Evolutionary conservation across 495 filamentous ascomycete species (phyloP).

Genomic region (Xylaria sp.): DNA sequence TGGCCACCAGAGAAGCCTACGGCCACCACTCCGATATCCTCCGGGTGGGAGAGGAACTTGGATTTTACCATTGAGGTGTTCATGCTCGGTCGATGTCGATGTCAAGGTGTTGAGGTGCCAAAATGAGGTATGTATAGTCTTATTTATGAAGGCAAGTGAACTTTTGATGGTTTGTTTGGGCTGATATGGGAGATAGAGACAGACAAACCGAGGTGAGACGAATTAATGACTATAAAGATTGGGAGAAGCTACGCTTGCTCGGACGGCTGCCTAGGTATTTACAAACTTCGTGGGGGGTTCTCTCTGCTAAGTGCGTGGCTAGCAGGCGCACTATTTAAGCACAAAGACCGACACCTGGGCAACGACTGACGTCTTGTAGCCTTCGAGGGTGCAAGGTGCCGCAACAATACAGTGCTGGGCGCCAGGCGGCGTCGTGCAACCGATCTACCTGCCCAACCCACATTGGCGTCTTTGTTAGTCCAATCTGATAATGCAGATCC

Average conservation of each 20-base stretch:
- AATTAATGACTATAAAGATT: neutral
- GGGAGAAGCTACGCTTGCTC: neutral
- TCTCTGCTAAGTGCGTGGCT: neutral
- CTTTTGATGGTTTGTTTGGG: neutral
- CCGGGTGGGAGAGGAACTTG: slow-evolving; percentile 78
- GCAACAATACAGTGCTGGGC: neutral
- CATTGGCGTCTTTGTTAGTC: slow-evolving; percentile 15
- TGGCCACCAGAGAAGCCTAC: slow-evolving; percentile 98
- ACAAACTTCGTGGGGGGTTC: slow-evolving; percentile 24
- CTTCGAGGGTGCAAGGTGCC: neutral
- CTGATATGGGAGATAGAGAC: neutral
- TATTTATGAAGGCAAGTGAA: neutral
- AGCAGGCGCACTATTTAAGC: slow-evolving; percentile 13
- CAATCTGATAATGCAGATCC: slow-evolving; percentile 25
- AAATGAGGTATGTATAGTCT: neutral
- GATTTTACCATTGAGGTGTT: slow-evolving; percentile 75
- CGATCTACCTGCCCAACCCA: slow-evolving; percentile 17
- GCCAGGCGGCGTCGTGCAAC: neutral
- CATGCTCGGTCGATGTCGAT: slow-evolving; percentile 31
- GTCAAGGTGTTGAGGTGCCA: neutral
- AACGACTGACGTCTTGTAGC: slow-evolving; percentile 24
- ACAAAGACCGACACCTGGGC: slow-evolving; percentile 19
- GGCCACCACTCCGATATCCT: slow-evolving; percentile 88
- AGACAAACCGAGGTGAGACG: neutral
- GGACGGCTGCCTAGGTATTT: neutral